Percentiles rank a stretch among this genome's conserved stretches.
phyloP scores from a whole-genome alignment of 805 yeast genomes.

The Cyberlindnera mrakii region DNA sequence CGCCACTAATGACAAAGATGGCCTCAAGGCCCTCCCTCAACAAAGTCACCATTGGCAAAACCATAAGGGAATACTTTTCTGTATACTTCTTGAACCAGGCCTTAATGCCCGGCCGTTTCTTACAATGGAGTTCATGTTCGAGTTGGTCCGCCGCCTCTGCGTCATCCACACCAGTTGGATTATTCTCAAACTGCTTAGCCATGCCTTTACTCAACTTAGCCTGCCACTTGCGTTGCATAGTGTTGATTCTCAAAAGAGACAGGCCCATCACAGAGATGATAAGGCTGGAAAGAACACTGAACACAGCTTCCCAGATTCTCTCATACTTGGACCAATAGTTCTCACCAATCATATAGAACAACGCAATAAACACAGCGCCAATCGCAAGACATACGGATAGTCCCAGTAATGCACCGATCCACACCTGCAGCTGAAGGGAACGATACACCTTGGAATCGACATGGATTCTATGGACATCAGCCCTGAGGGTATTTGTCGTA shows the following conservation, averaged over 20 bases:
- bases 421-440: constrained; percentile 58
- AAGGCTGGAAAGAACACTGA: constrained; percentile 70
- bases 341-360: constrained; percentile 75
- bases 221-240: constrained; percentile 80
- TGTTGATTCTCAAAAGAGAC: constrained; percentile 73
- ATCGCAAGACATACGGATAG: constrained; percentile 61
- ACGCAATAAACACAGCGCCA: constrained; percentile 64
- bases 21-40: constrained; percentile 91
- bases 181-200: constrained; percentile 19
- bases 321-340: constrained; percentile 87
- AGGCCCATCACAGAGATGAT: constrained; percentile 86
- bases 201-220: constrained; percentile 65
- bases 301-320: constrained; percentile 83
- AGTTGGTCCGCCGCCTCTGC: neutral
- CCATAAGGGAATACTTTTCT: constrained; percentile 62
- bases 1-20: constrained; percentile 85
- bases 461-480: constrained; percentile 13
- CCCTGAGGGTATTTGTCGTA: constrained; percentile 26
- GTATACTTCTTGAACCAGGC: constrained; percentile 13
- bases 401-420: constrained; percentile 79
- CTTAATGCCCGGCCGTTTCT: constrained; percentile 3
- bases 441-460: constrained; percentile 32
- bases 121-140: neutral
- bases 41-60: constrained; percentile 79
- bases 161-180: constrained; percentile 11